phyloP scores from a whole-genome alignment of 2,329 filamentous ascomycete genomes.

The Aureobasidium namibiae region DNA sequence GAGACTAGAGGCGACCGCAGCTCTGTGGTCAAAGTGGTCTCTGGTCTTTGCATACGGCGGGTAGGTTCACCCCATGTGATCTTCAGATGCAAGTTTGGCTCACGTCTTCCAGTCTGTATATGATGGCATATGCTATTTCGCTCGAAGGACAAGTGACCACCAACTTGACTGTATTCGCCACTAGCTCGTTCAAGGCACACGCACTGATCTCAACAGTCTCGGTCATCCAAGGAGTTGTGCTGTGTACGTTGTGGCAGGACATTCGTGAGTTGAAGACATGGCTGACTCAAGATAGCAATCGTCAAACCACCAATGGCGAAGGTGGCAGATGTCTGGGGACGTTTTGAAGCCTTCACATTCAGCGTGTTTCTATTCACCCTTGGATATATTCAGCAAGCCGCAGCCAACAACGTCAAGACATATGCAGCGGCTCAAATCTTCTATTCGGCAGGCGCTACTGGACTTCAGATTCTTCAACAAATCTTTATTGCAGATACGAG shows the following conservation, averaged over 20 bases:
- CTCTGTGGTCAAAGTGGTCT: conserved; percentile 40
- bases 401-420: conserved; percentile 45
- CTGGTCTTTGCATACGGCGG: conserved; percentile 41
- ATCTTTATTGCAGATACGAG: conserved; percentile 59
- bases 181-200: conserved; percentile 56
- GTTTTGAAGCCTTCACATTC: conserved; percentile 50
- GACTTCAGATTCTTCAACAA: conserved; percentile 53
- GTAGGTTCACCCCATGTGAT: conserved; percentile 15
- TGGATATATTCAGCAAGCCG: conserved; percentile 51
- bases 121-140: conserved; percentile 60
- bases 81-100: background rate
- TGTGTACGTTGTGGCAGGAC: conserved; percentile 36
- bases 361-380: conserved; percentile 47
- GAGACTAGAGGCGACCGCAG: conserved; percentile 40
- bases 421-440: conserved; percentile 52
- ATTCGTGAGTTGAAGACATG: background rate
- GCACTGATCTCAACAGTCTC: conserved; percentile 57
- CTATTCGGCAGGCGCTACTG: conserved; percentile 53
- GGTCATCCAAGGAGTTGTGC: conserved; percentile 56
- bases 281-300: conserved; percentile 33
- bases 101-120: conserved; percentile 28
- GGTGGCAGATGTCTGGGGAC: conserved; percentile 54
- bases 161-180: conserved; percentile 56
- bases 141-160: conserved; percentile 57
- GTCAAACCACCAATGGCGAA: conserved; percentile 56